Evolutionary conservation across 257 asterid species (phyloP).

Genomic region (Solanum neorickii): DNA sequence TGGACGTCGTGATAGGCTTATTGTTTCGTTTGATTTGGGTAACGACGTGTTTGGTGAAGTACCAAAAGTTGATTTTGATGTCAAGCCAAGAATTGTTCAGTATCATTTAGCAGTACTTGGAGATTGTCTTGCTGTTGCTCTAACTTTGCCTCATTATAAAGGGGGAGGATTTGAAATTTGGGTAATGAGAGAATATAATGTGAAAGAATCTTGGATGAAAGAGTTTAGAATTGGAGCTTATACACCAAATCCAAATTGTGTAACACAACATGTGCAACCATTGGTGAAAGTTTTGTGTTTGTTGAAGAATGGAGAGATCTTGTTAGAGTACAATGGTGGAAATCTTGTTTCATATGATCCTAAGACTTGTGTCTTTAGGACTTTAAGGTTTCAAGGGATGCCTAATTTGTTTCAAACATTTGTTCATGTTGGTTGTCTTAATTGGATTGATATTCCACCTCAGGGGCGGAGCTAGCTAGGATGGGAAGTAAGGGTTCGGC

Average conservation of each 20-base stretch:
- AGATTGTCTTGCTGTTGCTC: slow-evolving; percentile 11
- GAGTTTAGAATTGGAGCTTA: slow-evolving; percentile 12
- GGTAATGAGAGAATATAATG: slow-evolving; percentile 17
- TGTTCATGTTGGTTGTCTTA: slow-evolving; percentile 33
- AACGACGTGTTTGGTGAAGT: slow-evolving; percentile 8
- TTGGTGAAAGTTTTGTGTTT: slow-evolving; percentile 11
- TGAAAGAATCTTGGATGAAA: slow-evolving; percentile 13
- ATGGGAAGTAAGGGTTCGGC: not conserved
- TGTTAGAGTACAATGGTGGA: slow-evolving; percentile 23
- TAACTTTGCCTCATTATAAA: not conserved
- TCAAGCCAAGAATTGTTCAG: not conserved
- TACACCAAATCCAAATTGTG: not conserved
- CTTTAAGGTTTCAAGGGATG: slow-evolving; percentile 9
- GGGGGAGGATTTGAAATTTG: slow-evolving; percentile 6
- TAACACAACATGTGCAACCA: not conserved
- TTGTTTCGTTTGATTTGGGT: slow-evolving; percentile 14
- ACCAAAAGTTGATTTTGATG: not conserved
- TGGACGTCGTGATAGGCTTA: not conserved
- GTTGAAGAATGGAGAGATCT: slow-evolving; percentile 22
- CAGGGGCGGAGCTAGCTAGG: not conserved
- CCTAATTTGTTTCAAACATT: slow-evolving; percentile 19
- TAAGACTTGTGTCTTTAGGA: not conserved
- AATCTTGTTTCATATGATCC: slow-evolving; percentile 25
- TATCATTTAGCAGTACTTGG: slow-evolving; percentile 19
- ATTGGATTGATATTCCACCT: not conserved